Evolutionary conservation across 768 basidiomycete genomes (phyloP).

Genomic region (Lentinula raphanica): DNA sequence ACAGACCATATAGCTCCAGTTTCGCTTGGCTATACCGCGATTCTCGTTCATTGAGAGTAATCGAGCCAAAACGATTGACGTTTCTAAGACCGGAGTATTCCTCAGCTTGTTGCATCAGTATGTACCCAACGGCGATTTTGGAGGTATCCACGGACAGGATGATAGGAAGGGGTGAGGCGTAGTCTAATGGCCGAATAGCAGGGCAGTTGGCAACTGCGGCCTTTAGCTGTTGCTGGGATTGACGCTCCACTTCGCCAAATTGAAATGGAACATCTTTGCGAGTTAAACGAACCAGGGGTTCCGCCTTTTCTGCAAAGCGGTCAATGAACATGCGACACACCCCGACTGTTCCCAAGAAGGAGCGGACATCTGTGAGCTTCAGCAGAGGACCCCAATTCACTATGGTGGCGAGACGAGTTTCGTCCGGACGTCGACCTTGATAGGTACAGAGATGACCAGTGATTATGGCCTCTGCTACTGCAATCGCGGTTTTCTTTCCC

Average conservation of each 20-base stretch:
- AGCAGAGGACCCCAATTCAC: not conserved
- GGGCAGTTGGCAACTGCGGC: not conserved
- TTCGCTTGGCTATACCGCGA: constrained; percentile 29
- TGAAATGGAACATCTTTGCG: constrained; percentile 16
- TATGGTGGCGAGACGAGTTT: constrained; percentile 3
- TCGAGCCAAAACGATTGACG: constrained; percentile 25
- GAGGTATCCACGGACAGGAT: not conserved
- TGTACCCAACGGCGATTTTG: not conserved
- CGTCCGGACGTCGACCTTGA: constrained; percentile 10
- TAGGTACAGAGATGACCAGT: constrained; percentile 7
- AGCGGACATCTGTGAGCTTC: constrained; percentile 7
- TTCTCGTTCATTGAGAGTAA: constrained; percentile 25
- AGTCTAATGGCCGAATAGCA: not conserved
- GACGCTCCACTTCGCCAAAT: not conserved
- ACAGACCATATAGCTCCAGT: constrained; percentile 29
- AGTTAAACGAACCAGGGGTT: constrained; percentile 29
- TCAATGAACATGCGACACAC: constrained; percentile 15
- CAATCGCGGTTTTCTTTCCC: constrained; percentile 21
- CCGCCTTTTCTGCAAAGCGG: constrained; percentile 25
- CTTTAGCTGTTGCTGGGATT: not conserved
- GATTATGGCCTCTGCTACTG: not conserved
- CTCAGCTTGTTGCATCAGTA: too few relatives aligned
- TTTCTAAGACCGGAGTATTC: too few relatives aligned
- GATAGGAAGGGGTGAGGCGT: not conserved
- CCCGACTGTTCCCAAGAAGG: constrained; percentile 8